phyloP scores from a whole-genome alignment of 2,329 filamentous ascomycete species.

The Apiospora kogelbergensis region DNA sequence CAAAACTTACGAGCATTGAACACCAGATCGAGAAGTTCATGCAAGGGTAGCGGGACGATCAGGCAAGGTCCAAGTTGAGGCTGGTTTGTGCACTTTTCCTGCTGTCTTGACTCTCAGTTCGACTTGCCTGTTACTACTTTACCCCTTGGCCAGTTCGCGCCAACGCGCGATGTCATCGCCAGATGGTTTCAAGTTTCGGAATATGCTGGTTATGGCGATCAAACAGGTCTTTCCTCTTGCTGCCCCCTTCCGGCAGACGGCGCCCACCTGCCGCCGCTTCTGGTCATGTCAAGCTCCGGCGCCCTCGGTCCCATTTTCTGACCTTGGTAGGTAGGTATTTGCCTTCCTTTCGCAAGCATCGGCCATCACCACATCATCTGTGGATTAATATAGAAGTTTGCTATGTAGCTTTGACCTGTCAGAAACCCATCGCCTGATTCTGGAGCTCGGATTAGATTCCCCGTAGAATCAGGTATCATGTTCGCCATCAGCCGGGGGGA shows the following conservation, averaged over 20 bases:
- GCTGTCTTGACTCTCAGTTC: not conserved
- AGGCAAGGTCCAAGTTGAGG: slow-evolving; percentile 16
- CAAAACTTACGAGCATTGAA: not conserved
- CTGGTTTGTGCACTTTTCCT: slow-evolving; percentile 1
- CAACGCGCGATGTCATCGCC: not conserved
- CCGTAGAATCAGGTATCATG: not conserved
- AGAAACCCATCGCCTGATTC: slow-evolving; percentile 5
- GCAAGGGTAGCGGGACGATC: slow-evolving; percentile 21
- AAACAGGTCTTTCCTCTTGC: slow-evolving; percentile 25
- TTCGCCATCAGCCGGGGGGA: not conserved
- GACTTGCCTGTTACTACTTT: not conserved
- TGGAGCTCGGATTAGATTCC: not conserved
- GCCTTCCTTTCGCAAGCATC: not conserved
- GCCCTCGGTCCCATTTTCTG: not conserved
- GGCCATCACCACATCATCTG: not conserved
- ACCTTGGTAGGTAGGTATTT: not conserved
- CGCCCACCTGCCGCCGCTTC: slow-evolving; percentile 1
- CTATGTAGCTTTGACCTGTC: slow-evolving; percentile 6
- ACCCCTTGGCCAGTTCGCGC: slow-evolving; percentile 4
- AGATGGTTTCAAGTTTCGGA: slow-evolving; percentile 30
- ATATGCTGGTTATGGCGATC: slow-evolving; percentile 30
- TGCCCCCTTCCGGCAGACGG: slow-evolving; percentile 1
- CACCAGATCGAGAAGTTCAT: slow-evolving; percentile 10
- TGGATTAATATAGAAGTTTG: not conserved
- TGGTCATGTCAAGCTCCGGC: slow-evolving; percentile 1